phyloP scores from a whole-genome alignment of 169 alveolate species.

The Eimeria maxima region DNA sequence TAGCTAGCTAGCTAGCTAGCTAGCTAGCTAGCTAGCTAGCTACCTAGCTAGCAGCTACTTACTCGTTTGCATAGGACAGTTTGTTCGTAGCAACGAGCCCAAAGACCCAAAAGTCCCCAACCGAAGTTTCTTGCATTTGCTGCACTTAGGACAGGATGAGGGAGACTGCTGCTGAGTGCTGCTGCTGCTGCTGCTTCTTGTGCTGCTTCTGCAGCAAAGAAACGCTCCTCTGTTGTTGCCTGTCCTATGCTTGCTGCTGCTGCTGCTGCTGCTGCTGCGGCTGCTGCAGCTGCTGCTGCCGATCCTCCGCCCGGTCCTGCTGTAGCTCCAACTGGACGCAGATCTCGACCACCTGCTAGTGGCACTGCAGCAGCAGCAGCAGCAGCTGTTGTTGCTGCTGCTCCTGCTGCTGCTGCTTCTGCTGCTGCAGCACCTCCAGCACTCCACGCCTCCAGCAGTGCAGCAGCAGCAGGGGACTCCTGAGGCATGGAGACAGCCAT shows the following conservation, averaged over 20 bases:
- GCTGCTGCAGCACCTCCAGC: slow-evolving; percentile 35
- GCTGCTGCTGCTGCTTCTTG: slow-evolving; percentile 74
- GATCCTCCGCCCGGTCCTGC: no score
- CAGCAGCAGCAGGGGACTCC: slow-evolving; percentile 54
- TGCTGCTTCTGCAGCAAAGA: slow-evolving; percentile 53
- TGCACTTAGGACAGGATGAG: slow-evolving; percentile 67
- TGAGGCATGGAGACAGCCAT: slow-evolving; percentile 67
- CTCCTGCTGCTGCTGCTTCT: slow-evolving; percentile 25
- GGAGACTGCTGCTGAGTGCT: slow-evolving; percentile 66
- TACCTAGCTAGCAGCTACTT: slow-evolving; percentile 7
- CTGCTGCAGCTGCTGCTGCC: no score
- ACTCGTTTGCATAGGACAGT: slow-evolving; percentile 33
- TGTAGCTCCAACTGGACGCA: slow-evolving; percentile 35
- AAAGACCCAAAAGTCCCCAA: slow-evolving; percentile 41
- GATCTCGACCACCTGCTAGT: neutral
- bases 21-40: slow-evolving; percentile 9
- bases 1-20: neutral
- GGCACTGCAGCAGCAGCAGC: slow-evolving; percentile 64
- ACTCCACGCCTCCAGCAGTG: slow-evolving; percentile 53
- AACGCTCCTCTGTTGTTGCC: slow-evolving; percentile 37
- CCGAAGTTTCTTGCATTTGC: slow-evolving; percentile 53
- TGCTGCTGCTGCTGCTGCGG: slow-evolving; percentile 9
- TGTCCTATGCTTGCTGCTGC: neutral
- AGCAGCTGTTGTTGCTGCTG: no score
- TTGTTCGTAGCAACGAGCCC: slow-evolving; percentile 42